These are phyloP conservation scores for Daedaleopsis sinensis DNA, from an alignment of 768 basidiomycete genomes.

Conservation along the genomic window DNA sequence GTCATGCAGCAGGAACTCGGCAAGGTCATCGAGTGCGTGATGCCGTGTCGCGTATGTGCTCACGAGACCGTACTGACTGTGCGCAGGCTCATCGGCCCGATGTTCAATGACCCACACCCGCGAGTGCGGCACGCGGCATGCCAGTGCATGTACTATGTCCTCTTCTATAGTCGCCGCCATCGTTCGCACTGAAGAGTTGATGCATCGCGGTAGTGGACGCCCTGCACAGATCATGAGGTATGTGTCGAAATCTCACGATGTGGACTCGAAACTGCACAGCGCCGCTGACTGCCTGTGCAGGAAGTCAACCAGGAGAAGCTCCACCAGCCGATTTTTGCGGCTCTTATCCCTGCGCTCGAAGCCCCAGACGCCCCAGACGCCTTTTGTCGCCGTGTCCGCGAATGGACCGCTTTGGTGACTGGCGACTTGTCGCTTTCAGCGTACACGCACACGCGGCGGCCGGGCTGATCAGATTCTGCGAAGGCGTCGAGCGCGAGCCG, in stretches of 20 bases:
- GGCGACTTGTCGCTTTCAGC: constrained; percentile 38
- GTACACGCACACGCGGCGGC: constrained; percentile 89
- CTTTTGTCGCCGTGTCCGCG: neutral
- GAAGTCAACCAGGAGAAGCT: constrained; percentile 77
- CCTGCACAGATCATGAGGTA: constrained; percentile 89
- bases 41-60: neutral
- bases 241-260: constrained; percentile 18
- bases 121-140: constrained; percentile 76
- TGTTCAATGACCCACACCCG: constrained; percentile 81
- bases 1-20: constrained; percentile 82
- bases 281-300: constrained; percentile 34
- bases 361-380: constrained; percentile 72
- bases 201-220: constrained; percentile 77
- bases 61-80: constrained; percentile 4
- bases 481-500: constrained; percentile 76
- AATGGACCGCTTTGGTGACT: neutral
- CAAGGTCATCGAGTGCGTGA: constrained; percentile 78
- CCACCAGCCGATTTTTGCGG: constrained; percentile 68
- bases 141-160: constrained; percentile 76
- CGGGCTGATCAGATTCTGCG: constrained; percentile 89
- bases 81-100: constrained; percentile 68
- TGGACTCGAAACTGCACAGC: neutral
- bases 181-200: neutral
- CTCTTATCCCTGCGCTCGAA: constrained; percentile 72
- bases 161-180: constrained; percentile 7